A percentile compares a stretch with the other conserved stretches of the same genome.
phyloP scores from a whole-genome alignment of 345 rosid species.

The Citrus medica region DNA sequence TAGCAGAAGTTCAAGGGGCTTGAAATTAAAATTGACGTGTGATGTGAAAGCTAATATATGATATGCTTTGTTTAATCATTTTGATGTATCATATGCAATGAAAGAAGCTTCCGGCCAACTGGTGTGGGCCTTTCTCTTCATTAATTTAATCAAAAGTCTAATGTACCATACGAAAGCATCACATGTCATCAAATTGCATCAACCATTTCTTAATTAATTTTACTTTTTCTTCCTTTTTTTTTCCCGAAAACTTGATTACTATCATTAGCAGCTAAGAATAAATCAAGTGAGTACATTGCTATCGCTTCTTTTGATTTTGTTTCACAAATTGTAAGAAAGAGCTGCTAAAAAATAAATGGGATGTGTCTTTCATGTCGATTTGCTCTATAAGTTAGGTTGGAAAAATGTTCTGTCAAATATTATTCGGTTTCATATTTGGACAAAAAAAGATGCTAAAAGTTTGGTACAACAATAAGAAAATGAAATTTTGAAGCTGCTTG shows the following conservation, averaged over 20 bases:
- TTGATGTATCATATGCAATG: not conserved
- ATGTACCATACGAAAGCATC: not conserved
- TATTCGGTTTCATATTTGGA: not conserved
- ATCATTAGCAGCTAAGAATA: no score
- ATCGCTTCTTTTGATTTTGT: no score
- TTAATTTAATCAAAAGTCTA: not conserved
- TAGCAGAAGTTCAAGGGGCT: constrained; percentile 10
- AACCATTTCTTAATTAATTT: not conserved
- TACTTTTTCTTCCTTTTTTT: no score
- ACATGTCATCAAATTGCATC: not conserved
- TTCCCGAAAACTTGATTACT: no score
- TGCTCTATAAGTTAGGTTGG: not conserved
- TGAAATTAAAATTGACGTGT: constrained; percentile 11
- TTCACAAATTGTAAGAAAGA: no score
- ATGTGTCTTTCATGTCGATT: not conserved
- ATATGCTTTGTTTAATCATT: not conserved
- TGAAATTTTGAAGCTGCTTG: not conserved
- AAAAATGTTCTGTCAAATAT: not conserved
- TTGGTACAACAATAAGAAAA: not conserved
- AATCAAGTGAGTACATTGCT: no score
- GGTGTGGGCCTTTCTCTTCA: not conserved
- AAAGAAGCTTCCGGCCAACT: constrained; percentile 16
- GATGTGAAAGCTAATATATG: constrained; percentile 27
- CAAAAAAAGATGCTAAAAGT: not conserved
- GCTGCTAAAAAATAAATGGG: not conserved